These are phyloP conservation scores for Phytophthora macrochlamydospora DNA, from an alignment of 352 stramenopile species.

Conservation along the genomic window DNA sequence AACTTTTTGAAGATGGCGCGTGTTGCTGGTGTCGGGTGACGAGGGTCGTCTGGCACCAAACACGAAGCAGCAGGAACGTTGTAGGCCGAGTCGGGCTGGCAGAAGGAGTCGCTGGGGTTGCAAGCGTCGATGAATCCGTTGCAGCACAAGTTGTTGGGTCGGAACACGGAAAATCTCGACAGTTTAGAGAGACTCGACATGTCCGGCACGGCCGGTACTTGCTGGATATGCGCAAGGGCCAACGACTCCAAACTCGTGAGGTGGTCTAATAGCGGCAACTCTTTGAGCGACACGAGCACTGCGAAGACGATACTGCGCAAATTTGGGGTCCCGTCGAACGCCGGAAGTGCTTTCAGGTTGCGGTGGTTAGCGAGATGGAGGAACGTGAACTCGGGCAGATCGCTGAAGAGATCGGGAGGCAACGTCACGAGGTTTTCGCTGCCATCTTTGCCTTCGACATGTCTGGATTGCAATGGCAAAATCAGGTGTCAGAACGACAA, in stretches of 20 bases:
- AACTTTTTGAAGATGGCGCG: conserved; percentile 13
- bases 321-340: conserved; percentile 16
- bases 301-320: conserved; percentile 22
- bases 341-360: conserved; percentile 8
- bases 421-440: conserved; percentile 20
- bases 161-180: conserved; percentile 17
- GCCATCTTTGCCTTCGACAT: conserved; percentile 29
- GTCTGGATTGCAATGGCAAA: neutral
- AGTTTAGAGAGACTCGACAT: conserved; percentile 20
- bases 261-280: conserved; percentile 17
- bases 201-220: conserved; percentile 15
- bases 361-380: conserved; percentile 23
- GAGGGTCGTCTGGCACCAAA: conserved; percentile 9
- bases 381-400: conserved; percentile 22
- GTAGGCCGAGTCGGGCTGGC: conserved; percentile 5
- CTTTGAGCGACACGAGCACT: conserved; percentile 15
- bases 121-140: conserved; percentile 27
- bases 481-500: too few relatives aligned
- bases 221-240: conserved; percentile 15
- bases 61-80: conserved; percentile 17
- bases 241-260: conserved; percentile 17
- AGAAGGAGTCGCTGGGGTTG: conserved; percentile 20
- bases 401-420: conserved; percentile 18
- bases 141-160: conserved; percentile 27
- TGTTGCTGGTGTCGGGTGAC: conserved; percentile 11